These are phyloP conservation scores for Emergomyces orientalis DNA, from an alignment of 2,329 filamentous ascomycete species.

Conservation along the genomic window DNA sequence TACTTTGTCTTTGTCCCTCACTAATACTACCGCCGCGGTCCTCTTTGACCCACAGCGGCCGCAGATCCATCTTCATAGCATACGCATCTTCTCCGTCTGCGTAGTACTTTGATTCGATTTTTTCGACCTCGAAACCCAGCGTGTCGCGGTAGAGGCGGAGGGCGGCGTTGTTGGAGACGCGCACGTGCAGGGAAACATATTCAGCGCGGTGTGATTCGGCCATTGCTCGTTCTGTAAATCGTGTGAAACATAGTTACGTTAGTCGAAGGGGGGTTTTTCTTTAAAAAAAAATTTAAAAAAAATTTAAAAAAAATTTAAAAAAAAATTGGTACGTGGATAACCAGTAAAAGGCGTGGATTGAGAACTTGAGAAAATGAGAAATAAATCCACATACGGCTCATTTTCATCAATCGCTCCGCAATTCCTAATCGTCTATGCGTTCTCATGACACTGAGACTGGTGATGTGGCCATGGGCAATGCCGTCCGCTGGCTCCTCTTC, in stretches of 20 bases:
- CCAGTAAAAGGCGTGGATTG: background rate
- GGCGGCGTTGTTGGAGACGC: constrained; percentile 84
- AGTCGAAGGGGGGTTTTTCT: background rate
- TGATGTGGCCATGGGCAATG: constrained; percentile 91
- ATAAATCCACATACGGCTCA: constrained; percentile 61
- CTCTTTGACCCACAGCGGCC: constrained; percentile 39
- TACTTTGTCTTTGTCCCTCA: constrained; percentile 32
- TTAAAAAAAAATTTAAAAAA: too few species aligned
- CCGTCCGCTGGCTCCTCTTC: constrained; percentile 93
- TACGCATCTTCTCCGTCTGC: constrained; percentile 95
- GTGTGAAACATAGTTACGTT: background rate
- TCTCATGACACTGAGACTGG: constrained; percentile 87
- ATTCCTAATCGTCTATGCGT: constrained; percentile 86
- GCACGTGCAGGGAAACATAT: constrained; percentile 94
- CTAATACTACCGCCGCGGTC: constrained; percentile 34
- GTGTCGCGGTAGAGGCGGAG: constrained; percentile 89
- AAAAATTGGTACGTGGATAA: background rate
- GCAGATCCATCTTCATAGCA: constrained; percentile 83
- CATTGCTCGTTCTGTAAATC: constrained; percentile 72
- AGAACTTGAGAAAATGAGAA: constrained; percentile 4
- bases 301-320: too few species aligned
- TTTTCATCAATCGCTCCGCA: constrained; percentile 94
- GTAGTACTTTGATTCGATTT: constrained; percentile 52
- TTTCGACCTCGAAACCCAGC: constrained; percentile 78
- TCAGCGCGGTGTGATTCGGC: constrained; percentile 83